Evolutionary conservation across 768 basidiomycete genomes (phyloP), one percentile per base, ranked within the genome.

Genomic region (Hemileccinum rubropunctum): DNA sequence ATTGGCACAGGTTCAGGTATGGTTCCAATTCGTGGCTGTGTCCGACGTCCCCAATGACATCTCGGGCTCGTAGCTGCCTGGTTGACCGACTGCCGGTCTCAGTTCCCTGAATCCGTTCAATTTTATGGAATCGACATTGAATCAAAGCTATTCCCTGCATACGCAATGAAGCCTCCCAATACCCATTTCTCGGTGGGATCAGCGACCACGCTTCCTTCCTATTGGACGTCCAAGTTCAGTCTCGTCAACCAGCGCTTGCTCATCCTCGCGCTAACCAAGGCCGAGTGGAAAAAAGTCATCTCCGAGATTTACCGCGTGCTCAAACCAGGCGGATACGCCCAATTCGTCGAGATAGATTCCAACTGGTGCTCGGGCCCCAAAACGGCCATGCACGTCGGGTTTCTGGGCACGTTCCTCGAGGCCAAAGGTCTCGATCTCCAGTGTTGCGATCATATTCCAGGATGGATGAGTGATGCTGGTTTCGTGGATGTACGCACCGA

Each of bases 201-300:
- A 1, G 50, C 45, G 2, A 59, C 54, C 6, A 18, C 15, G 1
- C 58, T 71, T 1, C 70, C 70, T 1, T 45, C 28, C 8, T 58
- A 64, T 26, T 70, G 67, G 70, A 43, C 59, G 8, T 56, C 47
- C 30, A 59, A 55, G 14, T 71, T 70, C 56, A 53, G 26, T 5
- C 53, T 71, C 23, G 57, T 71, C 42, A 59, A 69, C 42, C 70
- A 71, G 15, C 57, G 66, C 5, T 60, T 71, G 4, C 61, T 70
- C 14, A 52, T 66, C 13, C 56, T 57, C n/a, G 70, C 64, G 7
- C 51, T 68, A 1, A 57, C 58, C 8, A 35, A 38, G 12, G 27
- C 48, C 0, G 55, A 70, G 34, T 70, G 70, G 69, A 15, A 42
- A 30, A 21, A 26, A 0, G 61, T 38, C 9, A 26, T 69, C 8